Conservation (phyloP, 129 eudicot genomes). For the Sambucus nigra region DNA sequence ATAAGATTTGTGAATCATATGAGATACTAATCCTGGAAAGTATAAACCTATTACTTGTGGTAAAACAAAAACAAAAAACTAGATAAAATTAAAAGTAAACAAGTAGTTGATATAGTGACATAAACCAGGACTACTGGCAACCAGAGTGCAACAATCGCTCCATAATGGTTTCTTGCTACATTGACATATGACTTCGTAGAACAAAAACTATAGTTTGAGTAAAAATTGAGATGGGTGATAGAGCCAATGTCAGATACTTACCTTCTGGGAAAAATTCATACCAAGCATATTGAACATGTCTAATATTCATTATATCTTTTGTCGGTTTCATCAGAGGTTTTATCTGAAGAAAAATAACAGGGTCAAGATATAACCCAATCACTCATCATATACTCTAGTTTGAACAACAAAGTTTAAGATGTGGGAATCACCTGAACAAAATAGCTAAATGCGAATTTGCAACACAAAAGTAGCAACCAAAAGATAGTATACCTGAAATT, state of each 20-base stretch:
- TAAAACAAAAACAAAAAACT: constrained; percentile 7
- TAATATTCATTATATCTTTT: constrained; percentile 67
- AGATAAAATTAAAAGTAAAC: background rate
- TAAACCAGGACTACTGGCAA: constrained; percentile 79
- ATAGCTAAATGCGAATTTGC: constrained; percentile 52
- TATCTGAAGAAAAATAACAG: constrained; percentile 41
- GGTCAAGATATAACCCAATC: constrained; percentile 15
- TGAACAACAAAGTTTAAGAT: constrained; percentile 13
- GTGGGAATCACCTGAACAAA: constrained; percentile 57
- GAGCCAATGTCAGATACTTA: constrained; percentile 17
- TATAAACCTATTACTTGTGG: background rate
- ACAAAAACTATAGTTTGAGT: constrained; percentile 1
- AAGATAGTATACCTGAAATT: background rate
- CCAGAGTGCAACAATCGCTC: constrained; percentile 84
- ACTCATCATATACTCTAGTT: constrained; percentile 8
- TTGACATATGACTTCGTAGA: constrained; percentile 1
- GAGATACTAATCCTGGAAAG: constrained; percentile 1
- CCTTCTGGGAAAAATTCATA: constrained; percentile 92
- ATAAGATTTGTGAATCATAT: constrained; percentile 16
- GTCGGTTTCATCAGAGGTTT: constrained; percentile 81
- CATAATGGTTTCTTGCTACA: constrained; percentile 66
- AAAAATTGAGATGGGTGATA: constrained; percentile 9
- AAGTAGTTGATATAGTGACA: constrained; percentile 9
- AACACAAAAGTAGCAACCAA: background rate
- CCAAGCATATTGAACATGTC: constrained; percentile 72